Conservation (phyloP, 73 alveolate species). For the Tetrahymena malaccensis region DNA sequence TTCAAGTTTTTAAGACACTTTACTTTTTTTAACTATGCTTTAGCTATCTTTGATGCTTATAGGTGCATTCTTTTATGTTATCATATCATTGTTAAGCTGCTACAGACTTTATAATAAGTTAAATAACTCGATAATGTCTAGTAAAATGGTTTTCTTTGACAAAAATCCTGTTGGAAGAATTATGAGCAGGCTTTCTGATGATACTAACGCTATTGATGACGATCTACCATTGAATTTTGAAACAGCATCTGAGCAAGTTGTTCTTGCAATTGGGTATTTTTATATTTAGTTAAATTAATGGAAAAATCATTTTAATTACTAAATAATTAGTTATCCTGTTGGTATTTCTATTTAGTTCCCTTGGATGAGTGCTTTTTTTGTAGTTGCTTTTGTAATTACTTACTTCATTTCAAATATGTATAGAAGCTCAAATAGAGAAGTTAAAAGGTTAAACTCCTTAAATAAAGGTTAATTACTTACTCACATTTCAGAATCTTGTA, state of each 20-base stretch:
- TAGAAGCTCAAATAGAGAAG: conserved; percentile 6
- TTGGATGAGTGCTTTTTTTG: neutral
- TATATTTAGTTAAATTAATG: neutral
- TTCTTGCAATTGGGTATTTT: conserved; percentile 2
- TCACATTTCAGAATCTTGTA: conserved; percentile 7
- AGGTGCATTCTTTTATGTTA: neutral
- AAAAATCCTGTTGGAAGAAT: conserved; percentile 84
- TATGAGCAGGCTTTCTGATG: conserved; percentile 74
- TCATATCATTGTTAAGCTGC: neutral
- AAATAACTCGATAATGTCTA: neutral
- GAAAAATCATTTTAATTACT: neutral
- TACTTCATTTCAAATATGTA: conserved; percentile 1
- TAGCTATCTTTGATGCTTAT: neutral
- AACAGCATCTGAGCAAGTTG: neutral
- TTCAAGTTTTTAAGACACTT: neutral
- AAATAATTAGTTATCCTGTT: neutral
- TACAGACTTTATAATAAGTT: conserved; percentile 20
- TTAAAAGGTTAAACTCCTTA: conserved; percentile 8
- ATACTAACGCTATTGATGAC: conserved; percentile 39
- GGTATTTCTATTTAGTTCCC: conserved; percentile 21
- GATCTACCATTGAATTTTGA: conserved; percentile 16
- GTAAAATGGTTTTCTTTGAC: conserved; percentile 68
- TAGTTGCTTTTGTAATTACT: neutral
- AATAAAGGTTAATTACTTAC: conserved; percentile 8
- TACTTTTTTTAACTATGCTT: neutral